Percentiles rank a stretch among this genome's conserved stretches.
These are phyloP conservation scores for Trametes cinnabarina DNA, from an alignment of 768 basidiomycete genomes.

Conservation along the genomic window DNA sequence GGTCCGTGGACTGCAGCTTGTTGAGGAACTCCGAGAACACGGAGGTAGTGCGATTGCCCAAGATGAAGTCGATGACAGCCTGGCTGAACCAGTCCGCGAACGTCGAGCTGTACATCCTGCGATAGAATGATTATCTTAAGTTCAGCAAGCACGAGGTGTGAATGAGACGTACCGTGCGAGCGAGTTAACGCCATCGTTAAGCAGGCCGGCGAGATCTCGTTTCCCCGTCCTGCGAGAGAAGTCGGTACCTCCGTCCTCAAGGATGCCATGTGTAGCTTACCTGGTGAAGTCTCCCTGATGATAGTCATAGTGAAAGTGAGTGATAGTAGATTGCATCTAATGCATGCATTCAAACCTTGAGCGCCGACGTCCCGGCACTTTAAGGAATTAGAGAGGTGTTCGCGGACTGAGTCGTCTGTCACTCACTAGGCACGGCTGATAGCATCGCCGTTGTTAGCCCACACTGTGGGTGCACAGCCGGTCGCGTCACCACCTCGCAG, in stretches of 20 bases:
- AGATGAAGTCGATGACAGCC: slow-evolving; percentile 90
- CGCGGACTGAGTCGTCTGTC: neutral
- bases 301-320: slow-evolving; percentile 8
- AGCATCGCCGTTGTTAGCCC: slow-evolving; percentile 98
- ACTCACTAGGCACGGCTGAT: slow-evolving; percentile 85
- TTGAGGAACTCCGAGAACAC: slow-evolving; percentile 94
- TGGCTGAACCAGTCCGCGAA: slow-evolving; percentile 97
- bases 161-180: slow-evolving; percentile 57
- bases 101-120: slow-evolving; percentile 81
- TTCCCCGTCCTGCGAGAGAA: slow-evolving; percentile 75
- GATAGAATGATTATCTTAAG: neutral
- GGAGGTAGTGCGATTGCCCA: slow-evolving; percentile 79
- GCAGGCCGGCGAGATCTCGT: slow-evolving; percentile 84
- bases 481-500: neutral
- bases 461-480: slow-evolving; percentile 49
- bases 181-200: slow-evolving; percentile 96
- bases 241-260: slow-evolving; percentile 1
- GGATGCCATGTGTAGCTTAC: slow-evolving; percentile 34
- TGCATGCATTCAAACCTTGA: slow-evolving; percentile 62
- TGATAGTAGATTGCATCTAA: neutral
- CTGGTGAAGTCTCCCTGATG: slow-evolving; percentile 82
- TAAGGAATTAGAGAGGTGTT: slow-evolving; percentile 10
- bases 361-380: slow-evolving; percentile 92
- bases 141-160: neutral
- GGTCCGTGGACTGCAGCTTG: slow-evolving; percentile 88